These are phyloP conservation scores for Nigrospora osmanthi DNA, from an alignment of 2,329 filamentous ascomycete species.

Conservation along the genomic window DNA sequence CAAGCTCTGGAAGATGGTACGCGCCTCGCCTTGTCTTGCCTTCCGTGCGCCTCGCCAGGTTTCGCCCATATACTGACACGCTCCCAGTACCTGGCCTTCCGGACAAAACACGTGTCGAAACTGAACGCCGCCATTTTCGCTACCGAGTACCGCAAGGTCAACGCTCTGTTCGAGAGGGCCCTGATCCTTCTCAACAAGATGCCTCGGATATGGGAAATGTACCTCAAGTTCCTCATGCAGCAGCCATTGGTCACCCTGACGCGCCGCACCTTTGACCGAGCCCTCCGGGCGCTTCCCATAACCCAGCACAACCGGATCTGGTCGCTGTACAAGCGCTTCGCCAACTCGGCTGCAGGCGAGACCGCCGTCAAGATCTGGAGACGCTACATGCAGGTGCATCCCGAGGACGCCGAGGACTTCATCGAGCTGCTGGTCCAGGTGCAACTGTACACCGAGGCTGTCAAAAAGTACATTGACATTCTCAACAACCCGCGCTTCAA, in stretches of 20 bases:
- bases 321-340: slow-evolving; percentile 85
- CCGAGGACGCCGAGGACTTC: slow-evolving; percentile 90
- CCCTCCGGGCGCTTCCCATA: slow-evolving; percentile 81
- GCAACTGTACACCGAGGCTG: slow-evolving; percentile 81
- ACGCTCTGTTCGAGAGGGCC: slow-evolving; percentile 86
- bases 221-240: slow-evolving; percentile 79
- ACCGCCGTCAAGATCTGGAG: slow-evolving; percentile 92
- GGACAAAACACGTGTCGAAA: slow-evolving; percentile 71
- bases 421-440: slow-evolving; percentile 81
- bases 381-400: slow-evolving; percentile 94
- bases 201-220: slow-evolving; percentile 98
- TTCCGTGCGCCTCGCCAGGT: background rate
- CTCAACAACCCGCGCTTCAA: slow-evolving; percentile 85
- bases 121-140: slow-evolving; percentile 76
- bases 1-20: slow-evolving; percentile 94
- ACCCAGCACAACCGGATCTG: slow-evolving; percentile 96
- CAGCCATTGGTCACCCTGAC: slow-evolving; percentile 89
- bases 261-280: slow-evolving; percentile 83
- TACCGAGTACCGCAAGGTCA: slow-evolving; percentile 85
- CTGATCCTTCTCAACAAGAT: slow-evolving; percentile 96
- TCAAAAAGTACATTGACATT: slow-evolving; percentile 83
- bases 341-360: slow-evolving; percentile 79
- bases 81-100: slow-evolving; percentile 71
- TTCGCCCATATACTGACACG: slow-evolving; percentile 8
- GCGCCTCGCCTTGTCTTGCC: slow-evolving; percentile 11